These are phyloP conservation scores for Salvia splendens DNA, from an alignment of 257 asterid species.

Conservation along the genomic window DNA sequence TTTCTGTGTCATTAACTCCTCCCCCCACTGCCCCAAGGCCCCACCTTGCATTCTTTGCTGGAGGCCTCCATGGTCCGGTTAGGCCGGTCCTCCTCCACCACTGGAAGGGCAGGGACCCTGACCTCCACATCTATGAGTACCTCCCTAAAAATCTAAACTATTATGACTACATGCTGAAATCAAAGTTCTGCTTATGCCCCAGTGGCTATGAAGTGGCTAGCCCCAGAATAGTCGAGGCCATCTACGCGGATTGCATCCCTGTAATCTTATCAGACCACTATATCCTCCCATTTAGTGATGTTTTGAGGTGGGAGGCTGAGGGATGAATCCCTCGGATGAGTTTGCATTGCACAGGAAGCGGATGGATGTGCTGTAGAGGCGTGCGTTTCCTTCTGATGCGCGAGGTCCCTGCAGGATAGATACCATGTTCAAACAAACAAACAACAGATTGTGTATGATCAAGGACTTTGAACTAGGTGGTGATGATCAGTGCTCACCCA, in stretches of 20 bases:
- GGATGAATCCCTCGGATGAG: constrained; percentile 83
- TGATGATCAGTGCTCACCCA: constrained; percentile 56
- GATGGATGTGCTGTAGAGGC: constrained; percentile 80
- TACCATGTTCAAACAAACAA: neutral
- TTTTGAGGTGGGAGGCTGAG: constrained; percentile 80
- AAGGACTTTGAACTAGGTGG: neutral
- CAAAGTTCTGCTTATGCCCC: constrained; percentile 86
- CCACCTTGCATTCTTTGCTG: constrained; percentile 88
- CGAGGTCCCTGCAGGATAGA: constrained; percentile 59
- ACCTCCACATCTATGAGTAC: constrained; percentile 61
- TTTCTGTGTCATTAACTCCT: constrained; percentile 27
- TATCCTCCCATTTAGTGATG: constrained; percentile 87
- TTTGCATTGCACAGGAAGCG: constrained; percentile 93
- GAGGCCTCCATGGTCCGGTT: constrained; percentile 78
- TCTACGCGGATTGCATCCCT: constrained; percentile 84
- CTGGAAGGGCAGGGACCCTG: constrained; percentile 71
- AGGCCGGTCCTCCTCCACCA: constrained; percentile 67
- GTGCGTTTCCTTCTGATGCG: constrained; percentile 55
- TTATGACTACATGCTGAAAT: constrained; percentile 48
- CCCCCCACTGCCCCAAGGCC: constrained; percentile 45
- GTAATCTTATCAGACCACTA: constrained; percentile 73
- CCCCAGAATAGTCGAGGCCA: constrained; percentile 88
- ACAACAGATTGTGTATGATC: neutral
- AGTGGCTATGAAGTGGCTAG: constrained; percentile 95
- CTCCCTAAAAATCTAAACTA: constrained; percentile 59